A percentile compares a stretch with the other conserved stretches of the same genome.
Evolutionary conservation across 495 filamentous ascomycete species (phyloP).

Genomic region (Penicillium mononematosum): DNA sequence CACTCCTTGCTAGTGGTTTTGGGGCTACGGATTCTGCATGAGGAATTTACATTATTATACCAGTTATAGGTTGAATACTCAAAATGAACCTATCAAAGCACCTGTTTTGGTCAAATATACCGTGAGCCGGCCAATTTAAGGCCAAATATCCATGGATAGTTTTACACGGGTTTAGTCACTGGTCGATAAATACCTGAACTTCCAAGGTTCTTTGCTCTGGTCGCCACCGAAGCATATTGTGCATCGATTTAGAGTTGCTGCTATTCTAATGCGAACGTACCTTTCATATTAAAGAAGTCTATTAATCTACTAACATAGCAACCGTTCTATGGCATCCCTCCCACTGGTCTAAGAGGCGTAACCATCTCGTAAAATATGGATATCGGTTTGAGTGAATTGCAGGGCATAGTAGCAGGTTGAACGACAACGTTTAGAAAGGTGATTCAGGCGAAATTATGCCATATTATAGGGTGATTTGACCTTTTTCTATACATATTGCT

Average conservation of each 20-base stretch:
- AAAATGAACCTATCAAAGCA: not conserved
- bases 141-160: no score
- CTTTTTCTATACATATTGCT: no score
- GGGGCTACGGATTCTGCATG: not conserved
- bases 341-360: no score
- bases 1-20: not conserved
- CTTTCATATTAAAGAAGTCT: no score
- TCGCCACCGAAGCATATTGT: conserved; percentile 44
- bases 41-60: conserved; percentile 6
- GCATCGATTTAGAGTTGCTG: conserved; percentile 31
- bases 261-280: not conserved
- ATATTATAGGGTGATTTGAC: no score
- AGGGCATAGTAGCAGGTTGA: no score
- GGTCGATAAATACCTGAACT: conserved; percentile 36
- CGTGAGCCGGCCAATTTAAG: not conserved
- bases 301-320: no score
- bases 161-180: conserved; percentile 24
- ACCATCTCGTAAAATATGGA: no score
- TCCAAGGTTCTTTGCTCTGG: conserved; percentile 40
- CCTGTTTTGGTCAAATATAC: not conserved
- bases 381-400: no score
- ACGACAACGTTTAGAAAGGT: no score
- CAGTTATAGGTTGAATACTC: not conserved
- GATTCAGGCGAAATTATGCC: no score
- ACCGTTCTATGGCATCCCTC: no score